Evolutionary conservation across 371 early-diverging fungal genomes (phyloP).

Genomic region (Lichtheimia corymbifera): DNA sequence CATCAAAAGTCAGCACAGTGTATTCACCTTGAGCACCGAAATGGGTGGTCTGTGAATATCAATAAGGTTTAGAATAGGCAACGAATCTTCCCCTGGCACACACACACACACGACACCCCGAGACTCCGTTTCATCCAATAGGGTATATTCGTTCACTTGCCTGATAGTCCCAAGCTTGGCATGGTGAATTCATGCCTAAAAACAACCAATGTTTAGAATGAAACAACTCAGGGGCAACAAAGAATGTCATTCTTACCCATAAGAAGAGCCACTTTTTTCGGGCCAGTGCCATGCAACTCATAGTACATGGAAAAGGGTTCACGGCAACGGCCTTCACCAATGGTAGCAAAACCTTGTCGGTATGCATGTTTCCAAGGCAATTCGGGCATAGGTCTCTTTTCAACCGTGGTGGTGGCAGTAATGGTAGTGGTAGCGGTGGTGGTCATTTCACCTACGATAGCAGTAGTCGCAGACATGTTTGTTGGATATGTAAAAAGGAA

Average conservation of each 20-base stretch:
- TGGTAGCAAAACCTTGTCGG: constrained; percentile 18
- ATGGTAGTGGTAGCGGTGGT: too few species aligned
- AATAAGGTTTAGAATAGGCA: background rate
- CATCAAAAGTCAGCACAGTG: constrained; percentile 79
- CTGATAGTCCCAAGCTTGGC: constrained; percentile 41
- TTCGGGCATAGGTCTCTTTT: constrained; percentile 12
- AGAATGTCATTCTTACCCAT: constrained; percentile 45
- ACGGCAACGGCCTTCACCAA: constrained; percentile 9
- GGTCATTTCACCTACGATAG: too few species aligned
- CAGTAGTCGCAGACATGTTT: background rate
- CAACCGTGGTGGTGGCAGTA: background rate
- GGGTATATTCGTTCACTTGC: constrained; percentile 12
- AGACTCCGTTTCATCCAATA: too few species aligned
- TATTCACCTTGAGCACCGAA: constrained; percentile 61
- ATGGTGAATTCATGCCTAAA: constrained; percentile 41
- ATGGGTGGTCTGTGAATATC: constrained; percentile 42
- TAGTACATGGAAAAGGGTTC: constrained; percentile 52
- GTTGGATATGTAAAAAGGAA: background rate
- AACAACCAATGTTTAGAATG: background rate
- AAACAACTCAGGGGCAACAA: too few species aligned
- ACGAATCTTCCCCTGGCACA: background rate
- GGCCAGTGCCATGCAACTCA: constrained; percentile 71
- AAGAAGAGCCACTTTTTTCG: constrained; percentile 57
- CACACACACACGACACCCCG: background rate
- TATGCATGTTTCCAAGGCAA: constrained; percentile 12